Percentiles rank a stretch among this genome's conserved stretches.
Conservation (phyloP, 2,329 filamentous ascomycete genomes). For the Botrytis squamosa region DNA sequence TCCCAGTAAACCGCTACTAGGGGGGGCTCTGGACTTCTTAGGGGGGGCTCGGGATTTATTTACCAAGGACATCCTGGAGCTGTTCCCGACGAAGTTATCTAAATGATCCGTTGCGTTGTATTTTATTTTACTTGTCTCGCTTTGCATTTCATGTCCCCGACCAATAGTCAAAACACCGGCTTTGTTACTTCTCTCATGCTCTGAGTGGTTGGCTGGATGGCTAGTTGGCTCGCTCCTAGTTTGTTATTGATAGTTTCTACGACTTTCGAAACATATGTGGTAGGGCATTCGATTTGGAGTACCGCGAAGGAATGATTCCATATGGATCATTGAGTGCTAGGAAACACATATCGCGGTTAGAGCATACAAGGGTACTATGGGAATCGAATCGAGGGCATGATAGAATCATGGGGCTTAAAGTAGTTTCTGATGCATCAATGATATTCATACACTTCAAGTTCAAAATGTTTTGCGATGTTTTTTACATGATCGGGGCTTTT, state of each 20-base stretch:
- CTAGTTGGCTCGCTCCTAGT: rapidly evolving
- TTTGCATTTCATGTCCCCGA: background rate
- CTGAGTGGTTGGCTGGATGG: background rate
- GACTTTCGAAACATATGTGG: background rate
- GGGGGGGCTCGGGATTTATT: no score
- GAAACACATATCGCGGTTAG: rapidly evolving
- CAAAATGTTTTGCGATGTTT: background rate
- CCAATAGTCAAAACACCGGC: rapidly evolving
- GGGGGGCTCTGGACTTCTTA: no score
- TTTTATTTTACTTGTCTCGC: background rate
- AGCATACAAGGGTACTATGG: background rate
- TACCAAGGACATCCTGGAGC: no score
- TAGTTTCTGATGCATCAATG: background rate
- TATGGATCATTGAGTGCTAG: background rate
- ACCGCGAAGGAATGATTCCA: background rate
- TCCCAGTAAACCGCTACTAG: no score
- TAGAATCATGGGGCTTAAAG: background rate
- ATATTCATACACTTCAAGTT: background rate
- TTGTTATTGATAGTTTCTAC: rapidly evolving
- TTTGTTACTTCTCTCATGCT: background rate
- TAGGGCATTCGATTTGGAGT: background rate
- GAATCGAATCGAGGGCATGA: rapidly evolving
- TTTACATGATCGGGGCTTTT: background rate
- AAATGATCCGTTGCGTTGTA: background rate
- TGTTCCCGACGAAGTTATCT: rapidly evolving